Base-by-base conservation (phyloP, 2,329 filamentous ascomycete genomes). In the Cercospora canescens region DNA sequence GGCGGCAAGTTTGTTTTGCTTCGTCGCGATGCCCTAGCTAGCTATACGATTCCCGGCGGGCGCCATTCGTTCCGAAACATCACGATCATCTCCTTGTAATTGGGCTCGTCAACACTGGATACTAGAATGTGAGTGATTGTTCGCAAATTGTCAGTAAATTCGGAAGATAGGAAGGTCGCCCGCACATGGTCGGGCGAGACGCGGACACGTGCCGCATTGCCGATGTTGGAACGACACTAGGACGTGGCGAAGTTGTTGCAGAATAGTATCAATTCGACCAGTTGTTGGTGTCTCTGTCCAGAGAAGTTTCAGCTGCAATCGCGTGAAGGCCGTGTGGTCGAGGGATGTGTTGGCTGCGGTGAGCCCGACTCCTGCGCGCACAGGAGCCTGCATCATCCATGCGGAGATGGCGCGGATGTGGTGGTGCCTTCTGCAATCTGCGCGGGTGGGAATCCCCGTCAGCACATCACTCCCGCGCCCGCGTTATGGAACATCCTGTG, bases 151-250 rank as follows among this genome's bases (percentile, higher is more conserved):
- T 50, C 45, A 28, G 45, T 50, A 9, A 14, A 6, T 50, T 28
- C 24, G 24, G 24, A 32, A 18, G 59, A 61, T 61, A 54, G 39
- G 45, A 32, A 35, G 11, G n/a, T 16, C 21, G 7, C 16, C 41
- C 59, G 59, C 59, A 61, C 41, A 61, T 61, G 59, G 41, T 61
- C 59, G 59, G 41, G 52, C 30, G 11, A n/a, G 18, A 35, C 28
- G 9, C 24, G 59, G 24, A 52, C 58, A 30, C 37, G 57, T 34
- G 35, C 35, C 57, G 39, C 11, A 21, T 3, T 12, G 35, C 57
- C 39, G 35, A 41, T 45, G 57, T 60, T 60, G 57, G 37, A 41
- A 45, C 35, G 57, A 45, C 57, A 41, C 45, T 55, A 28, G 21
- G 34, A 55, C 52, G 28, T 55, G 52, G 9, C 52, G 18, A 8